Percentiles rank a stretch among this genome's conserved stretches.
phyloP scores from a whole-genome alignment of 2,329 filamentous ascomycete species.

The Periconia digitata region DNA sequence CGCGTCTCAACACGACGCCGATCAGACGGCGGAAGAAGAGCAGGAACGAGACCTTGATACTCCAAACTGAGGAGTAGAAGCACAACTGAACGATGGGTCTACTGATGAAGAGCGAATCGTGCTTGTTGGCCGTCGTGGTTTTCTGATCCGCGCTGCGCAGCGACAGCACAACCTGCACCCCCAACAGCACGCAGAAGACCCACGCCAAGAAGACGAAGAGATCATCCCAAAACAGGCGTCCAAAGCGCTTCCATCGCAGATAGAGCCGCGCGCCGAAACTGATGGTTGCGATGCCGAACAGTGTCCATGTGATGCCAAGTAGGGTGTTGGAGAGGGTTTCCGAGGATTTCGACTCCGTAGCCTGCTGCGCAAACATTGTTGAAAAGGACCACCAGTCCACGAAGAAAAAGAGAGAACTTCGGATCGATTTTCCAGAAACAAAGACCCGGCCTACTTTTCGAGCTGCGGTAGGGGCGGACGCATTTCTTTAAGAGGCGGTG shows the following conservation, averaged over 20 bases:
- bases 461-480: not conserved
- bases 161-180: constrained; percentile 2
- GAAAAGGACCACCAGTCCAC: no score
- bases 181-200: constrained; percentile 9
- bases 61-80: constrained; percentile 16
- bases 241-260: constrained; percentile 1
- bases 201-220: constrained; percentile 10
- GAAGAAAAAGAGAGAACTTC: no score
- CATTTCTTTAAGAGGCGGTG: not conserved
- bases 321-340: no score
- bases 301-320: constrained; percentile 2
- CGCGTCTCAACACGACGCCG: not conserved
- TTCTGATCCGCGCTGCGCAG: not conserved
- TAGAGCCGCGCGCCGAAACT: constrained; percentile 9
- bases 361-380: no score
- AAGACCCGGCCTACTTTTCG: no score
- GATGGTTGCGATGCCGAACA: constrained; percentile 2
- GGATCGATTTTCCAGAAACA: no score
- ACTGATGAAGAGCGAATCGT: constrained; percentile 8
- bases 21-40: constrained; percentile 16
- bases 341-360: no score
- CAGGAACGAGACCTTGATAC: constrained; percentile 15
- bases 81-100: constrained; percentile 11
- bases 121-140: not conserved
- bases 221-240: constrained; percentile 16